Base-by-base conservation (phyloP, 23 red algal species). In the Gracilariopsis chorda region DNA sequence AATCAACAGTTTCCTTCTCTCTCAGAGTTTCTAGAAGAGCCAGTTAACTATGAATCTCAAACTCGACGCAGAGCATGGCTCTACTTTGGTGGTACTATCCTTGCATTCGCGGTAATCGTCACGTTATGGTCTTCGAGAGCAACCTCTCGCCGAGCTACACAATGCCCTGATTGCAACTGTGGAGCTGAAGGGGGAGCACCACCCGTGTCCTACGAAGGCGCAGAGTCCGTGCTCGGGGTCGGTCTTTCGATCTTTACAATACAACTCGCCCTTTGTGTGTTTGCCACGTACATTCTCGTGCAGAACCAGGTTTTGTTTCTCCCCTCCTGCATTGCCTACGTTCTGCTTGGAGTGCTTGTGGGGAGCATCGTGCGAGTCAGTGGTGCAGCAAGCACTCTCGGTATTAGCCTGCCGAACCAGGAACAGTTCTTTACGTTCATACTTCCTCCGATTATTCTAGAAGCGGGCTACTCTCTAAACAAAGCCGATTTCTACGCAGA, bases 361-460 rank as follows among this genome's bases (percentile, higher is more conserved):
- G 97, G 97, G 32, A 78, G 76, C 23, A 82, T 94, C 51, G 69
- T 96, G 33, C 92, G 97, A 52, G 52, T 99, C 46, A 78, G 90
- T 64, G 94, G 97, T 27, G 68, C 73, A 19, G 71, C 87, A 34
- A 86, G 88, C 72, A 83, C 90, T 47, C 85, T 95, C 41, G 85
- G 84, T 25, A 68, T 84, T 48, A 84, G 88, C 23, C 73, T 99
- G 20, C 97, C 97, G 27, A 96, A 94, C 73, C 88, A 99, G 75
- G 90, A 96, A 49, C 93, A 99, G 55, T 99, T 99, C 70, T 95
- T 99, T 72, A 84, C 95, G 23, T 99, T 99, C 76, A 92, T 99
- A 11, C 56, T 99, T 45, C 97, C 97, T 7, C 97, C 97, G 14
- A 95, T 99, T 30, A 93, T 99, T 0, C 90, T 99, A 36, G 97